Conservation (phyloP, 257 asterid species). For the Nyctanthes arbortristis region DNA sequence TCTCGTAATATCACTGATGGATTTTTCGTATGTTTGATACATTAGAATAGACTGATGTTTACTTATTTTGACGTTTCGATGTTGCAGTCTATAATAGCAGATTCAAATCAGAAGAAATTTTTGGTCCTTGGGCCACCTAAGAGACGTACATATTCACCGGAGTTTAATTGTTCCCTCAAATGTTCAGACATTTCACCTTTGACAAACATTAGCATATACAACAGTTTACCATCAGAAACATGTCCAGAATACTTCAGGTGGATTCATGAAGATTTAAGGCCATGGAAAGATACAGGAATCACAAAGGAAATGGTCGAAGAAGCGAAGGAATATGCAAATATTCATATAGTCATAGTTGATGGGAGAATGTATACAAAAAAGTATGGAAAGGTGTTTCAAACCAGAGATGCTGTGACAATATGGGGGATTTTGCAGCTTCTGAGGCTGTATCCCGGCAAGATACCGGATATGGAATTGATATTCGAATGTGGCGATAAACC, state of each 20-base stretch:
- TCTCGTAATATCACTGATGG: no score
- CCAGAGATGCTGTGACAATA: constrained; percentile 72
- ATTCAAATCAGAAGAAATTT: constrained; percentile 27
- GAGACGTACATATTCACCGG: constrained; percentile 36
- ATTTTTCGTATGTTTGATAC: background rate
- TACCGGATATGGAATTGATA: constrained; percentile 77
- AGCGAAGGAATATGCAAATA: constrained; percentile 45
- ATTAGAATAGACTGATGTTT: background rate
- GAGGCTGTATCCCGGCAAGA: constrained; percentile 62
- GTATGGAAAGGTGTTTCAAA: constrained; percentile 56
- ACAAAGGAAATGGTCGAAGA: constrained; percentile 52
- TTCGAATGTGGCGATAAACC: constrained; percentile 65
- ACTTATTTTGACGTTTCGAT: background rate
- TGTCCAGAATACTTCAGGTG: constrained; percentile 82
- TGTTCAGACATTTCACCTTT: constrained; percentile 43
- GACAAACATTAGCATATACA: background rate
- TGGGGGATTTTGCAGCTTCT: constrained; percentile 92
- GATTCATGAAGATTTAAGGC: constrained; percentile 82
- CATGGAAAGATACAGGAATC: constrained; percentile 71
- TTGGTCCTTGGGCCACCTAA: constrained; percentile 27
- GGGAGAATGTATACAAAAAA: constrained; percentile 64
- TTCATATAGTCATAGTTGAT: constrained; percentile 50
- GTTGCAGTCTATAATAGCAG: constrained; percentile 48
- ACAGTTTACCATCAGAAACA: constrained; percentile 16
- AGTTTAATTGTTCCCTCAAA: constrained; percentile 49